These are phyloP conservation scores for Blastobotrys americana DNA, from an alignment of 805 yeast species.

Conservation along the genomic window DNA sequence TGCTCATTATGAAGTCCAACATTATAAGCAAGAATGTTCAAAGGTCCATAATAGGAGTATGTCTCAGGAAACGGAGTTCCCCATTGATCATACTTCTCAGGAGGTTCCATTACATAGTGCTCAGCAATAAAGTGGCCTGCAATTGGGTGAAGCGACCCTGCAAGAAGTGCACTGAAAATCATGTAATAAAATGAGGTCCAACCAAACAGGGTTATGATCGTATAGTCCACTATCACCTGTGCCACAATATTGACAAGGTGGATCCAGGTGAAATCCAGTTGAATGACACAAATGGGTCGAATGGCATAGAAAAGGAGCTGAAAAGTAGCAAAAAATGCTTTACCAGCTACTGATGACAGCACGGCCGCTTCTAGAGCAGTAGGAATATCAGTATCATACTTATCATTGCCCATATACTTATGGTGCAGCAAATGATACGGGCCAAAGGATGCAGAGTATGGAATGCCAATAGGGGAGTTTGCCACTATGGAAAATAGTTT, in stretches of 20 bases:
- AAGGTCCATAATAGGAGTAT: slow-evolving; percentile 76
- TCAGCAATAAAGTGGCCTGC: slow-evolving; percentile 97
- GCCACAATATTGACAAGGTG: slow-evolving; percentile 60
- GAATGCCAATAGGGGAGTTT: slow-evolving; percentile 83
- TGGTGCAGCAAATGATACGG: slow-evolving; percentile 92
- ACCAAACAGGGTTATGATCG: slow-evolving; percentile 58
- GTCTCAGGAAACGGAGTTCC: slow-evolving; percentile 53
- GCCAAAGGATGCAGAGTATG: slow-evolving; percentile 80
- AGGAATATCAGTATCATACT: slow-evolving; percentile 82
- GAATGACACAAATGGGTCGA: slow-evolving; percentile 81
- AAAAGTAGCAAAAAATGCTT: slow-evolving; percentile 83
- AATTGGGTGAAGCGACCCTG: slow-evolving; percentile 88
- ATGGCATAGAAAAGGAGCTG: slow-evolving; percentile 85
- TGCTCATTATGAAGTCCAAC: slow-evolving; percentile 94
- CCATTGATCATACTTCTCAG: slow-evolving; percentile 32
- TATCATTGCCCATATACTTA: slow-evolving; percentile 79
- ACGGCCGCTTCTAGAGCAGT: slow-evolving; percentile 68
- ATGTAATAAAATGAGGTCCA: slow-evolving; percentile 57
- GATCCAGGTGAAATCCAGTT: slow-evolving; percentile 62
- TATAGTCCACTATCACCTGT: slow-evolving; percentile 52
- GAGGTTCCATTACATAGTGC: slow-evolving; percentile 70
- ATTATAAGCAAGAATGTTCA: slow-evolving; percentile 78
- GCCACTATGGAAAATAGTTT: slow-evolving; percentile 69
- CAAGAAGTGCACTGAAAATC: slow-evolving; percentile 69
- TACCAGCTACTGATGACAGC: slow-evolving; percentile 71